phyloP scores from a whole-genome alignment of 176 grass and related monocot genomes.

The Avena insularis region DNA sequence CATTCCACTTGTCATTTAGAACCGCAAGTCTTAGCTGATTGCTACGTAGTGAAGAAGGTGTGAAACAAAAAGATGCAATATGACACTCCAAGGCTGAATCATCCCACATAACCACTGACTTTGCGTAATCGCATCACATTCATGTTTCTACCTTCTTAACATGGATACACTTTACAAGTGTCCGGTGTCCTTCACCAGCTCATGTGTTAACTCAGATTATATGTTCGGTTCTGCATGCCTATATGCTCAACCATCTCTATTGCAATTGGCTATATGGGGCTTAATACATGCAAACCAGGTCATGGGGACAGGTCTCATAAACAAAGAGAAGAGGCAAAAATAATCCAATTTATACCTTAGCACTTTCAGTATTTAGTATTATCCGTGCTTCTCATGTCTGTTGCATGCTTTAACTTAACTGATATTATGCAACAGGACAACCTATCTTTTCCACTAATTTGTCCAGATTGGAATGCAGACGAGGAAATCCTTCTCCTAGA shows the following conservation, averaged over 20 bases:
- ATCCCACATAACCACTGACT: background rate
- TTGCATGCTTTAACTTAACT: slow-evolving; percentile 19
- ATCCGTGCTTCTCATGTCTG: slow-evolving; percentile 9
- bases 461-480: slow-evolving; percentile 98
- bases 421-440: slow-evolving; percentile 77
- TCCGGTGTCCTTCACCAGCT: background rate
- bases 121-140: background rate
- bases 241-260: background rate
- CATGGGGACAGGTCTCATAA: background rate
- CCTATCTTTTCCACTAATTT: slow-evolving; percentile 92
- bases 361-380: slow-evolving; percentile 10
- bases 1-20: slow-evolving; percentile 16
- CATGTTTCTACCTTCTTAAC: slow-evolving; percentile 17
- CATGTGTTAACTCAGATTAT: background rate
- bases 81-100: background rate
- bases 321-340: background rate
- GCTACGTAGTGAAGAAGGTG: background rate
- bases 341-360: background rate
- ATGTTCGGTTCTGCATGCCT: slow-evolving; percentile 2
- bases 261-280: background rate
- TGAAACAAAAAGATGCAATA: background rate
- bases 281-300: slow-evolving; percentile 10
- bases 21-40: background rate
- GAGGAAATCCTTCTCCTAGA: slow-evolving; percentile 98
- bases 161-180: background rate